These are phyloP conservation scores for Micromonas commoda DNA, from an alignment of 139 green algal genomes.

Conservation along the genomic window DNA sequence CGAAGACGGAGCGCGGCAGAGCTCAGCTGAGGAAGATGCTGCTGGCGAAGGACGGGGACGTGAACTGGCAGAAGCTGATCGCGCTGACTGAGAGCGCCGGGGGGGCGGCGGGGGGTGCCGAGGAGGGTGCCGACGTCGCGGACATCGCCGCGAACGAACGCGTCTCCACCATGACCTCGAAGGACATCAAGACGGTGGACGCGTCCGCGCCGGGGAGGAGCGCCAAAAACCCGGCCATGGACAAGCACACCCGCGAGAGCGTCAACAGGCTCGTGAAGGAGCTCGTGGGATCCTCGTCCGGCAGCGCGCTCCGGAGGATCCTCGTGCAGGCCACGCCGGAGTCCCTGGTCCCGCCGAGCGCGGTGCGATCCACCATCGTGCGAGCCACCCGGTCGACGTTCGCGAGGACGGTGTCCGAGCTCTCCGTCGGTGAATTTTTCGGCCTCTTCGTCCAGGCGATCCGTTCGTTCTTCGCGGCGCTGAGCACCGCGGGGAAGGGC, in stretches of 20 bases:
- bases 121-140: neutral
- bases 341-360: neutral
- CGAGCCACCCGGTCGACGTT: neutral
- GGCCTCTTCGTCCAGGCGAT: neutral
- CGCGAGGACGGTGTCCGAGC: neutral
- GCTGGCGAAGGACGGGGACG: neutral
- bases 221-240: too few relatives aligned
- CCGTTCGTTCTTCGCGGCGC: neutral
- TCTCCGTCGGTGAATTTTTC: neutral
- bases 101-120: neutral
- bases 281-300: constrained; percentile 1
- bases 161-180: neutral
- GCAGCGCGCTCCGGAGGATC: neutral
- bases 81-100: neutral
- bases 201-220: too few relatives aligned
- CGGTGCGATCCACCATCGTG: neutral
- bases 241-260: neutral
- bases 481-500: neutral
- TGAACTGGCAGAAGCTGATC: constrained; percentile 17
- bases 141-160: neutral
- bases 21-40: neutral
- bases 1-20: neutral
- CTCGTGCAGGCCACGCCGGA: neutral
- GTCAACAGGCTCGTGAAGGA: neutral
- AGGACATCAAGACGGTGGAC: too few relatives aligned